Conservation (phyloP, 495 filamentous ascomycete genomes). For the Aspergillus leporis region DNA sequence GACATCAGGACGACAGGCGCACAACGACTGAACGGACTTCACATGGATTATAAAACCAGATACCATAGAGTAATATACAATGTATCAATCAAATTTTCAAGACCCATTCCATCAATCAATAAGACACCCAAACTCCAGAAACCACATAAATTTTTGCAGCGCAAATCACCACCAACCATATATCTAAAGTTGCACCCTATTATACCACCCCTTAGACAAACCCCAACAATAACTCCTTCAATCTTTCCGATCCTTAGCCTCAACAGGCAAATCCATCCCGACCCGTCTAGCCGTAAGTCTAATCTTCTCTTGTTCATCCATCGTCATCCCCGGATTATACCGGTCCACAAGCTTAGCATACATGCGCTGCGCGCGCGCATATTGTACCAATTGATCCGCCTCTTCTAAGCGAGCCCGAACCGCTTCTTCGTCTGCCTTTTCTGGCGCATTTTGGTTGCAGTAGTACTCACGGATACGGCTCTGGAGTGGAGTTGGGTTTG, state of each 20-base stretch:
- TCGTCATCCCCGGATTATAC: constrained; percentile 87
- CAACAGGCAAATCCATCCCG: constrained; percentile 78
- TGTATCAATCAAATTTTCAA: neutral
- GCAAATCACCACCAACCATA: neutral
- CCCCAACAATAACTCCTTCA: constrained; percentile 2
- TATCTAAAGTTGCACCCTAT: neutral
- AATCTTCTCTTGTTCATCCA: constrained; percentile 84
- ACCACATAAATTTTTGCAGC: neutral
- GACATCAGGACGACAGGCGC: neutral
- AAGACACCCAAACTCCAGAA: neutral
- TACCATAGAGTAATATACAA: constrained; percentile 1
- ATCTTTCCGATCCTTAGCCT: constrained; percentile 22
- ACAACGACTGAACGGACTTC: neutral
- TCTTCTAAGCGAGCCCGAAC: constrained; percentile 46
- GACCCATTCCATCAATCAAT: neutral
- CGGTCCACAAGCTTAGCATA: constrained; percentile 80
- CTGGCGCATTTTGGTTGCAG: constrained; percentile 9
- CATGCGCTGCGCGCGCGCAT: constrained; percentile 76
- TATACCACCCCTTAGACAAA: neutral
- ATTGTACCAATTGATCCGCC: constrained; percentile 75
- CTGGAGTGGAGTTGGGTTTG: constrained; percentile 59
- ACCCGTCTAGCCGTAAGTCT: constrained; percentile 82
- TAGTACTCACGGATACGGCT: constrained; percentile 56
- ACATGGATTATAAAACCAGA: neutral
- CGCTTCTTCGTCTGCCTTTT: constrained; percentile 11